phyloP scores from a whole-genome alignment of 495 filamentous ascomycete species.

The Lichenothelia convexa region DNA sequence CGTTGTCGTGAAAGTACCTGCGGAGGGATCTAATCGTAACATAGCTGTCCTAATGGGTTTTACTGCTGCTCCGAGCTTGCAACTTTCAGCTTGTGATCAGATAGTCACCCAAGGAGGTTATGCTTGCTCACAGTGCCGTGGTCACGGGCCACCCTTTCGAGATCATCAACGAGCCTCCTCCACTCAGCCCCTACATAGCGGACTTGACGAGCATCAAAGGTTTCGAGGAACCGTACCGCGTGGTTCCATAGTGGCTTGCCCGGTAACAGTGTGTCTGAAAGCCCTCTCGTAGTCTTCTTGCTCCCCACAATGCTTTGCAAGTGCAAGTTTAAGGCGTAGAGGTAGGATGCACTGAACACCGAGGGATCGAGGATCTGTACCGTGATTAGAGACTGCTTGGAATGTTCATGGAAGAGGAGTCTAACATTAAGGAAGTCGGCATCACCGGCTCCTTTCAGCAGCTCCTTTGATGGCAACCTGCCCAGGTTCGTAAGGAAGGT shows the following conservation, averaged over 20 bases:
- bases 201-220: slow-evolving; percentile 39
- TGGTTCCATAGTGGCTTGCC: slow-evolving; percentile 27
- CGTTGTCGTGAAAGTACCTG: slow-evolving; percentile 46
- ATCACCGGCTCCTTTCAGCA: too few relatives aligned
- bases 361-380: slow-evolving; percentile 17
- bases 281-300: slow-evolving; percentile 6
- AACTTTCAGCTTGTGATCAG: background rate
- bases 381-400: too few relatives aligned
- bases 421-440: too few relatives aligned
- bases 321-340: slow-evolving; percentile 10
- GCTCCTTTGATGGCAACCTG: too few relatives aligned
- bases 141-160: slow-evolving; percentile 24
- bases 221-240: slow-evolving; percentile 27
- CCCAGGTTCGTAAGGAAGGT: too few relatives aligned
- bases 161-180: slow-evolving; percentile 30
- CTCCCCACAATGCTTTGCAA: slow-evolving; percentile 6
- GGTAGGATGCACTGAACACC: slow-evolving; percentile 18
- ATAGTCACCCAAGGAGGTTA: background rate
- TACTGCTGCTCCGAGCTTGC: background rate
- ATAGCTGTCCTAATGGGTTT: slow-evolving; percentile 18
- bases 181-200: slow-evolving; percentile 39
- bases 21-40: slow-evolving; percentile 52
- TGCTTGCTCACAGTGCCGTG: slow-evolving; percentile 24
- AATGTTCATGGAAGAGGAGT: too few relatives aligned
- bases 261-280: slow-evolving; percentile 11